These are phyloP conservation scores for Senecio squalidus DNA, from an alignment of 140 eudicot genomes.

Conservation along the genomic window DNA sequence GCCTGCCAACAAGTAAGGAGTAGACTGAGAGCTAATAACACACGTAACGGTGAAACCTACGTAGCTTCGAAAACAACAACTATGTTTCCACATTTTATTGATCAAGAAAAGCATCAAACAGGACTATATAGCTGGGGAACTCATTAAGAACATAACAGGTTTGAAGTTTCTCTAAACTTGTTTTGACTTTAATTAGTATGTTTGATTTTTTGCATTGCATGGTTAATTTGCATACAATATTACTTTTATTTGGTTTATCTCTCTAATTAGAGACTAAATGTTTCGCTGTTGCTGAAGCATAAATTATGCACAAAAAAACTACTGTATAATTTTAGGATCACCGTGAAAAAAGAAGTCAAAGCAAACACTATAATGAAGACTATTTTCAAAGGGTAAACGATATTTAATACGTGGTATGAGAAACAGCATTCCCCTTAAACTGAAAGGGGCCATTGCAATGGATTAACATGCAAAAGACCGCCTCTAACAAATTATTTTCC, in stretches of 20 bases:
- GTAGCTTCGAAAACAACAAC: not conserved
- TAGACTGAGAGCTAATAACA: slow-evolving; percentile 24
- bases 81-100: slow-evolving; percentile 1
- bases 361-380: not conserved
- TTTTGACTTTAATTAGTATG: too few species aligned
- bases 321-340: too few species aligned
- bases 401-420: not conserved
- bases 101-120: slow-evolving; percentile 13
- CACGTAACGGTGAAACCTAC: not conserved
- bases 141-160: not conserved
- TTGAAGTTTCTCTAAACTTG: not conserved
- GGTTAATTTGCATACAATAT: not conserved
- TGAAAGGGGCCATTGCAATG: not conserved
- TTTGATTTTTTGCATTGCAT: too few species aligned
- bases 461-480: not conserved
- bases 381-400: not conserved
- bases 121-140: not conserved
- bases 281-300: too few species aligned
- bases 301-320: not conserved
- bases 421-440: slow-evolving; percentile 1
- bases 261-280: too few species aligned
- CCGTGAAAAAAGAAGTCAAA: too few species aligned
- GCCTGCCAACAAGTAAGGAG: slow-evolving; percentile 55
- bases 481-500: not conserved
- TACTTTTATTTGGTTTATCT: not conserved